These are phyloP conservation scores for Neurospora africana DNA, from an alignment of 495 filamentous ascomycete genomes.

Conservation along the genomic window DNA sequence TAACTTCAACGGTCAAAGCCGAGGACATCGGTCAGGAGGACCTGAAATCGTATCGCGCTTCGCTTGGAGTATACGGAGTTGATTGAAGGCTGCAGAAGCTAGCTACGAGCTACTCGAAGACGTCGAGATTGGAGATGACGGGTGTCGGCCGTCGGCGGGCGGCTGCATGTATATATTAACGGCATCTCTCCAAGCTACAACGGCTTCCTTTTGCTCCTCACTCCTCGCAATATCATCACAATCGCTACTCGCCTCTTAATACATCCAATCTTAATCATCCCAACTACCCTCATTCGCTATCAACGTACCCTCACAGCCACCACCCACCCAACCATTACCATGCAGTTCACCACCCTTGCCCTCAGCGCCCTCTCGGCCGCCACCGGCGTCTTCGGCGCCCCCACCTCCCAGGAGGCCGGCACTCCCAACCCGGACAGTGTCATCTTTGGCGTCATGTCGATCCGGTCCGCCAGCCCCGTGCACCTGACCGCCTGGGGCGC, in stretches of 20 bases:
- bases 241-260: not conserved
- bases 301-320: not conserved
- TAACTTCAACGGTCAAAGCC: not conserved
- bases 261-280: not conserved
- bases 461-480: slow-evolving; percentile 36
- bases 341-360: slow-evolving; percentile 9
- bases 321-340: not conserved
- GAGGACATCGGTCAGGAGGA: not conserved
- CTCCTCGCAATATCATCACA: not conserved
- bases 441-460: slow-evolving; percentile 36
- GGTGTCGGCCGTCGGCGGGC: not conserved
- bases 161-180: not conserved
- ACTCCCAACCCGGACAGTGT: not conserved
- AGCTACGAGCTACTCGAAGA: not conserved
- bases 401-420: slow-evolving; percentile 3
- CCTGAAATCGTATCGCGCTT: not conserved
- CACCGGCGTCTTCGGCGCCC: slow-evolving; percentile 18
- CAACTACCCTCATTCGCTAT: not conserved
- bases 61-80: not conserved
- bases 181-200: not conserved
- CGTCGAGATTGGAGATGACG: not conserved
- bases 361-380: slow-evolving; percentile 36
- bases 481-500: slow-evolving; percentile 35
- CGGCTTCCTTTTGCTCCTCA: not conserved
- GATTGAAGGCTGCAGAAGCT: not conserved